Evolutionary conservation across 2,329 filamentous ascomycete species (phyloP).

Genomic region (Basipetospora sp.): DNA sequence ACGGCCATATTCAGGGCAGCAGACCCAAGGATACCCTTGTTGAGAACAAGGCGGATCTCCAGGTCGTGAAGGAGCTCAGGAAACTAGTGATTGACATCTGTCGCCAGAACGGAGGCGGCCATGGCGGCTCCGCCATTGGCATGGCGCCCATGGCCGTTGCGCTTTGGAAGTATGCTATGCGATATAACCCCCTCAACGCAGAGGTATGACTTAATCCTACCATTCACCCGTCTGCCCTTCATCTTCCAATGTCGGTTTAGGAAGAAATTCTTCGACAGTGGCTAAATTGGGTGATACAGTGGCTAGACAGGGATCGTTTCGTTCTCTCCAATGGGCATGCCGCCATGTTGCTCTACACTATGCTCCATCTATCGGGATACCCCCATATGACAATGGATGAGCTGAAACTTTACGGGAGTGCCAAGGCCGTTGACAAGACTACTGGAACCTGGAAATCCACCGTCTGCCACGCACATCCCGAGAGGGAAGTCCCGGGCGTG

Average conservation of each 20-base stretch:
- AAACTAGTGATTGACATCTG: background rate
- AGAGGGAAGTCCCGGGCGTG: constrained; percentile 87
- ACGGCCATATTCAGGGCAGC: no score
- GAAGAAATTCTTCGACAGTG: no score
- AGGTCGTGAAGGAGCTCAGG: background rate
- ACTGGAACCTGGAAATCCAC: no score
- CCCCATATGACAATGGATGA: constrained; percentile 73
- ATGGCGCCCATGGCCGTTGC: constrained; percentile 94
- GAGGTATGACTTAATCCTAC: no score
- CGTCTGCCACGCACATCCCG: constrained; percentile 89
- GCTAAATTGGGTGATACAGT: no score
- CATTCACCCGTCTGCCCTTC: no score
- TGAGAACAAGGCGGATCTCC: no score
- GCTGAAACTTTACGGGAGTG: constrained; percentile 91
- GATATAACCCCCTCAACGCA: constrained; percentile 98
- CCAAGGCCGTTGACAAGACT: constrained; percentile 43
- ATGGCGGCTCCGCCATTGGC: constrained; percentile 20
- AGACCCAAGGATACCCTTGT: no score
- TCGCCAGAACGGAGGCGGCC: background rate
- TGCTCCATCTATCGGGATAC: constrained; percentile 94
- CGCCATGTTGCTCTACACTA: constrained; percentile 98
- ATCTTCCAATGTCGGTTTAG: no score
- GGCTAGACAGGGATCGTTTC: constrained; percentile 95
- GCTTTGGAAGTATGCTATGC: constrained; percentile 98
- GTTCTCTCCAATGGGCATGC: constrained; percentile 98